Percentiles rank a stretch among this genome's conserved stretches.
Conservation (phyloP, 2,329 filamentous ascomycete species). For the Huntiella bhutanensis region DNA sequence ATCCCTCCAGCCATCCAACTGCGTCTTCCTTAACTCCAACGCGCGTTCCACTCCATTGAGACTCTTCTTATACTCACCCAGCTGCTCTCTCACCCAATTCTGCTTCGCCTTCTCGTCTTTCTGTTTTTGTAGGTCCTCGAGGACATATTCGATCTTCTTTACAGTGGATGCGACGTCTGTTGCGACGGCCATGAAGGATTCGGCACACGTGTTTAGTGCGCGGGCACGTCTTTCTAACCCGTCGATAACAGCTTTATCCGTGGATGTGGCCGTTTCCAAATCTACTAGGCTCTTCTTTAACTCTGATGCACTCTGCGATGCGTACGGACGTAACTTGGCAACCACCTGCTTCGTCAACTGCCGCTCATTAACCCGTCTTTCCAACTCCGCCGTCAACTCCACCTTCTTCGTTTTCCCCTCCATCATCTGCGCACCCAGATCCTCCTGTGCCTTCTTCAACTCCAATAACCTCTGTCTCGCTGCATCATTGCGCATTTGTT, state of each 20-base stretch:
- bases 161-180: constrained; percentile 76
- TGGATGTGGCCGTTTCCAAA: constrained; percentile 55
- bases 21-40: constrained; percentile 64
- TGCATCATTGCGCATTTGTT: constrained; percentile 70
- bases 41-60: constrained; percentile 81
- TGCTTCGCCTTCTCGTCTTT: constrained; percentile 76
- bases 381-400: constrained; percentile 50
- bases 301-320: constrained; percentile 67
- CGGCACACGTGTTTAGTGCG: constrained; percentile 75
- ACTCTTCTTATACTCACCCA: constrained; percentile 74
- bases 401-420: constrained; percentile 64
- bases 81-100: constrained; percentile 62
- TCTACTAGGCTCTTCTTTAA: constrained; percentile 70
- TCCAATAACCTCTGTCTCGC: constrained; percentile 68
- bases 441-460: constrained; percentile 63
- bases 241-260: constrained; percentile 73
- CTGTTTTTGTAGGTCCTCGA: constrained; percentile 68
- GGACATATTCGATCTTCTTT: constrained; percentile 74
- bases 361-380: constrained; percentile 52
- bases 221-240: constrained; percentile 70
- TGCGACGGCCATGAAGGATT: constrained; percentile 70
- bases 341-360: constrained; percentile 65
- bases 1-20: constrained; percentile 70
- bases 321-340: constrained; percentile 77
- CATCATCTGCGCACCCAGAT: constrained; percentile 65